Percentiles rank a stretch among this genome's conserved stretches.
phyloP scores from a whole-genome alignment of 257 asterid species.

The Pogostemon cablin region DNA sequence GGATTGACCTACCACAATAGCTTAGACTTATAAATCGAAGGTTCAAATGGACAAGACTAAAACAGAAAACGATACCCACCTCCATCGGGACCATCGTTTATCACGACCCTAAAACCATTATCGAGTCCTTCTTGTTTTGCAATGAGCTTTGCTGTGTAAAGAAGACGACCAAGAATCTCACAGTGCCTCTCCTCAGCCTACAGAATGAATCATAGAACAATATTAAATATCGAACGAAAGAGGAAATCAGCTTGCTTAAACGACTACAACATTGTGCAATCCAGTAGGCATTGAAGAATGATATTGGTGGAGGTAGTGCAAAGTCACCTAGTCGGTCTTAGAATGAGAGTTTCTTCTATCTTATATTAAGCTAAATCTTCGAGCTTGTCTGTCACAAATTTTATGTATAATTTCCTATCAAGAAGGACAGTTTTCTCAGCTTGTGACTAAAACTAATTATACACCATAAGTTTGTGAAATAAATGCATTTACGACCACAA shows the following conservation, averaged over 20 bases:
- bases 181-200: constrained; percentile 88
- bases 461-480: background rate
- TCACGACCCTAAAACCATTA: constrained; percentile 84
- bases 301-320: no score
- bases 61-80: constrained; percentile 44
- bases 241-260: background rate
- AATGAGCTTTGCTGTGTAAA: constrained; percentile 78
- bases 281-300: background rate
- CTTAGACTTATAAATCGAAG: constrained; percentile 23
- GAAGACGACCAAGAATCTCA: constrained; percentile 81
- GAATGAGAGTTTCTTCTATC: background rate
- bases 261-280: background rate
- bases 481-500: background rate
- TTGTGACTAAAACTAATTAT: background rate
- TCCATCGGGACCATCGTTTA: constrained; percentile 90
- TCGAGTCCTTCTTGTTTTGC: constrained; percentile 93
- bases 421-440: background rate
- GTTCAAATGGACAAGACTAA: background rate
- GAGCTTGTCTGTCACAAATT: background rate
- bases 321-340: no score
- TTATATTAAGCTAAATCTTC: background rate
- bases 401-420: background rate
- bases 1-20: constrained; percentile 68
- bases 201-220: constrained; percentile 1
- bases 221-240: background rate